Evolutionary conservation across 495 filamentous ascomycete genomes (phyloP).

Genomic region (Parmelia sp.): DNA sequence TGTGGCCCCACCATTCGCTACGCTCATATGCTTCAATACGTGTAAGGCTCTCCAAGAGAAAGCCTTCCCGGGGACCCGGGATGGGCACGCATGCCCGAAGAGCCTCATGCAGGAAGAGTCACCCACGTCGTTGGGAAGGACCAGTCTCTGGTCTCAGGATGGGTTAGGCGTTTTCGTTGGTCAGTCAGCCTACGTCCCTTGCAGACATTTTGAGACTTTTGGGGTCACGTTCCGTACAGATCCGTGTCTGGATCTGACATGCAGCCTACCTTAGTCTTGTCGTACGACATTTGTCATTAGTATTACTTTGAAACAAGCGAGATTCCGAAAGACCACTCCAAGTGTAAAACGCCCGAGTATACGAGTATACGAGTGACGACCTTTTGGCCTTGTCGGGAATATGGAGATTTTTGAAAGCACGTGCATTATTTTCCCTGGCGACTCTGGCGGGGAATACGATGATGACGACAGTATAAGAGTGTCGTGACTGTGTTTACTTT

Average conservation of each 20-base stretch:
- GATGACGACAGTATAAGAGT: background rate
- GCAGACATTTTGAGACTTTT: background rate
- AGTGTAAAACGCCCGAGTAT: background rate
- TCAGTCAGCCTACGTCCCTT: background rate
- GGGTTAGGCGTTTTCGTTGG: background rate
- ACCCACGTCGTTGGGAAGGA: background rate
- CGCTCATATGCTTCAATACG: too few relatives aligned
- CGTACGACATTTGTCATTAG: too few relatives aligned
- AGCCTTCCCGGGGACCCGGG: background rate
- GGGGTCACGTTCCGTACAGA: background rate
- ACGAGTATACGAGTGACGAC: background rate
- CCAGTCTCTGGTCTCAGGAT: background rate
- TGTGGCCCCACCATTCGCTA: too few relatives aligned
- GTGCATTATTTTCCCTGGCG: too few relatives aligned
- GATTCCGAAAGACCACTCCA: background rate
- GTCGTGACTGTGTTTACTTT: too few relatives aligned
- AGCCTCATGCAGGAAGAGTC: background rate
- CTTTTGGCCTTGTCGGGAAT: background rate
- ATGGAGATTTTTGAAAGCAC: background rate
- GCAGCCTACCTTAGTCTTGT: too few relatives aligned
- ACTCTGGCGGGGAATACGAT: too few relatives aligned
- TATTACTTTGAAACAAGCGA: too few relatives aligned
- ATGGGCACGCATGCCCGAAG: background rate
- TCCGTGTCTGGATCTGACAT: background rate
- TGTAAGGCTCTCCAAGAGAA: too few relatives aligned